Conservation (phyloP, 2,329 filamentous ascomycete genomes). For the Pseudocercospora pini-densiflorae region DNA sequence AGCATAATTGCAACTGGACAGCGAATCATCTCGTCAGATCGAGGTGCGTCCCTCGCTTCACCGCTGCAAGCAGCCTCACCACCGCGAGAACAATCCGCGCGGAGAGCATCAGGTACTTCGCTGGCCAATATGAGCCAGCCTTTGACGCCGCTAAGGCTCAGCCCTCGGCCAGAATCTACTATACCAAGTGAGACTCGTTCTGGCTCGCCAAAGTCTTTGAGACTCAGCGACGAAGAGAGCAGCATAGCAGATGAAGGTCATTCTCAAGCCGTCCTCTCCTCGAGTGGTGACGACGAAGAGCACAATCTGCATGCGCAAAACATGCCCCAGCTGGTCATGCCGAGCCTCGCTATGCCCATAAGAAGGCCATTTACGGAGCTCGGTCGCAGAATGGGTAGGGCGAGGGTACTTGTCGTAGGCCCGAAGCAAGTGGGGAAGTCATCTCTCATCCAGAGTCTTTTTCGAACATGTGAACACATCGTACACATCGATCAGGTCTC, state of each 20-base stretch:
- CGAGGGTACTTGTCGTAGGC: slow-evolving; percentile 89
- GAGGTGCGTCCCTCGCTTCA: slow-evolving; percentile 31
- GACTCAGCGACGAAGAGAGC: slow-evolving; percentile 62
- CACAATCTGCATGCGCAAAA: not conserved
- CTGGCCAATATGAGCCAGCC: slow-evolving; percentile 42
- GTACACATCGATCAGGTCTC: slow-evolving; percentile 78
- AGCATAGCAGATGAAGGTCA: slow-evolving; percentile 57
- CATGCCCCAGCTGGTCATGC: slow-evolving; percentile 84
- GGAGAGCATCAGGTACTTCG: slow-evolving; percentile 34
- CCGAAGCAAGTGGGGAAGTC: slow-evolving; percentile 83
- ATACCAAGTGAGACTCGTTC: slow-evolving; percentile 65
- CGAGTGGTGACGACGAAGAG: slow-evolving; percentile 61
- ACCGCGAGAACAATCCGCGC: slow-evolving; percentile 28
- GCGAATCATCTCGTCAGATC: slow-evolving; percentile 42
- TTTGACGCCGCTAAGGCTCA: slow-evolving; percentile 53
- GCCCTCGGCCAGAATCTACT: slow-evolving; percentile 54
- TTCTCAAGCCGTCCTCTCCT: slow-evolving; percentile 60
- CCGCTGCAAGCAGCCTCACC: slow-evolving; percentile 31
- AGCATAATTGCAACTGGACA: slow-evolving; percentile 39
- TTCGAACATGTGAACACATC: slow-evolving; percentile 86
- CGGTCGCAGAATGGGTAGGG: slow-evolving; percentile 79
- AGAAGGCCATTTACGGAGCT: slow-evolving; percentile 87
- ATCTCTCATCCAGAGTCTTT: slow-evolving; percentile 83
- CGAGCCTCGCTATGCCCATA: slow-evolving; percentile 87
- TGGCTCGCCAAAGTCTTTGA: slow-evolving; percentile 61